Percentiles rank a stretch among this genome's conserved stretches.
Conservation (phyloP, 495 filamentous ascomycete species). For the Podospora pseudocomata region DNA sequence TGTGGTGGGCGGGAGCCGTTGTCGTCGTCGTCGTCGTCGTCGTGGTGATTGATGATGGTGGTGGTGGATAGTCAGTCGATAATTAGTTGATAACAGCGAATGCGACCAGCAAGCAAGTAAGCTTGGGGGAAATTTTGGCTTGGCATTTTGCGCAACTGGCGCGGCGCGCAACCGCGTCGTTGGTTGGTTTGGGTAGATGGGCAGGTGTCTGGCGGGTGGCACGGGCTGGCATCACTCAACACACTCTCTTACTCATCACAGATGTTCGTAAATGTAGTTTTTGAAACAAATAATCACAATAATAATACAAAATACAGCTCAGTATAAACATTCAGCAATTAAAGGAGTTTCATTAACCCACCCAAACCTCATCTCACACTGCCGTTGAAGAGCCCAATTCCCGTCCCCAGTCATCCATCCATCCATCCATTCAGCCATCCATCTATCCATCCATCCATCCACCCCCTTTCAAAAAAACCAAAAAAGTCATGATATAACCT, state of each 20-base stretch:
- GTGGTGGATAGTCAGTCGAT: neutral
- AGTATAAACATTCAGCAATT: neutral
- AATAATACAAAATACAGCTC: neutral
- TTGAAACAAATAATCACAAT: neutral
- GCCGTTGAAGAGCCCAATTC: neutral
- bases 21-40: neutral
- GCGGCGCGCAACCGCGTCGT: neutral
- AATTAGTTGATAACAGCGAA: neutral
- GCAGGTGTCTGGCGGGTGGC: neutral
- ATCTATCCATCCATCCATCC: too few species aligned
- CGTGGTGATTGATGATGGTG: neutral
- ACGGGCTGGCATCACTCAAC: neutral
- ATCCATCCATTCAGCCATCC: too few species aligned
- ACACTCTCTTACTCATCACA: neutral
- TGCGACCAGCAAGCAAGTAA: neutral
- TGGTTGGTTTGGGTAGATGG: neutral
- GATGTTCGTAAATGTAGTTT: neutral
- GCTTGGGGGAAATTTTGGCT: constrained; percentile 19
- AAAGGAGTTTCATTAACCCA: constrained; percentile 12
- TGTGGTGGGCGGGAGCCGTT: neutral
- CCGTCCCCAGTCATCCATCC: neutral
- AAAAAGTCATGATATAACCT: neutral
- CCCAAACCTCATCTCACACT: neutral
- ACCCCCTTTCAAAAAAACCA: neutral
- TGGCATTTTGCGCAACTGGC: constrained; percentile 11